phyloP scores from a whole-genome alignment of 805 yeast species.

The Ogataea wickerhamii region DNA sequence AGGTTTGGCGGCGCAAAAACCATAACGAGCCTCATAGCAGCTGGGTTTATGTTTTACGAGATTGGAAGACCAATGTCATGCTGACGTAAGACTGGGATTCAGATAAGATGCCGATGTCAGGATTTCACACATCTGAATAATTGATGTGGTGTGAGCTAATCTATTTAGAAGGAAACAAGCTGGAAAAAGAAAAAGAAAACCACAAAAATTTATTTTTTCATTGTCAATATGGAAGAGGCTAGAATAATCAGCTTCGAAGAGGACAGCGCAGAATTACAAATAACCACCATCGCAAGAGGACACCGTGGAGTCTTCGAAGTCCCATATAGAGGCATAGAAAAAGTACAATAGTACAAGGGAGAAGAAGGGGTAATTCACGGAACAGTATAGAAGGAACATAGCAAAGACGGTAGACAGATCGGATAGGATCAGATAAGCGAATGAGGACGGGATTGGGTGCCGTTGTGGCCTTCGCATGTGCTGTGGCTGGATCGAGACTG shows the following conservation, averaged over 20 bases:
- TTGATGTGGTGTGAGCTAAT: too few relatives aligned
- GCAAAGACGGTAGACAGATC: not conserved
- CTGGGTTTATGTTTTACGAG: conserved; percentile 77
- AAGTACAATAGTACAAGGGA: too few relatives aligned
- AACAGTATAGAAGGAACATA: not conserved
- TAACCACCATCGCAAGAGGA: not conserved
- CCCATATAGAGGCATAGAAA: too few relatives aligned
- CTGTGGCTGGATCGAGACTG: conserved; percentile 11
- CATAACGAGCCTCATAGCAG: conserved; percentile 55
- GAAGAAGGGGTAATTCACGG: too few relatives aligned
- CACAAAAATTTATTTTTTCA: too few relatives aligned
- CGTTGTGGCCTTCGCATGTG: not conserved
- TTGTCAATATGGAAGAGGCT: conserved; percentile 1
- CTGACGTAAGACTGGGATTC: conserved; percentile 45
- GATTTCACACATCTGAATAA: too few relatives aligned
- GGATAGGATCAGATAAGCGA: not conserved
- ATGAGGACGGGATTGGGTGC: conserved; percentile 1
- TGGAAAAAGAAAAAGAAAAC: too few relatives aligned
- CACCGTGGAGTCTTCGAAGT: not conserved
- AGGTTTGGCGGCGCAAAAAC: conserved; percentile 76
- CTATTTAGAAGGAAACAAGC: too few relatives aligned
- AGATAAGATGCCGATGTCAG: too few relatives aligned
- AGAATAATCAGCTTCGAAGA: not conserved
- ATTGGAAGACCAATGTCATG: conserved; percentile 86
- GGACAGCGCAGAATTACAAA: conserved; percentile 1